Base-by-base conservation (phyloP, 176 grass and related monocot genomes). In the Carex pumila region DNA sequence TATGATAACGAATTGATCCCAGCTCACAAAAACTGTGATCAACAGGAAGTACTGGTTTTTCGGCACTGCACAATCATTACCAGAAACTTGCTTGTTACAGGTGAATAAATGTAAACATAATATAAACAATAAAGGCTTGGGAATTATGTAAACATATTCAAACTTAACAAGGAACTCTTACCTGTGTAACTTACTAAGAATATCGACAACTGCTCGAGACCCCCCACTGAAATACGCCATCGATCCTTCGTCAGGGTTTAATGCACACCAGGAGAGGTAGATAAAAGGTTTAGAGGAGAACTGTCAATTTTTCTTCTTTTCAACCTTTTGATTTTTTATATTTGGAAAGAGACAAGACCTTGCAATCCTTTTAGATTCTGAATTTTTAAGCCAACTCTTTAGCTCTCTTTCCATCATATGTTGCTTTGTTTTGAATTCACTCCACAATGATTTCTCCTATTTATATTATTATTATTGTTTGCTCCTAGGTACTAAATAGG, bases 381-480 rank as follows among this genome's bases (percentile, higher is more conserved):
- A 71, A 61, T 69, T 85, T 61, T 73, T 65, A 93, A 97, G 94
- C 85, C 90, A 97, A 82, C 84, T 36, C 43, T 25, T 72, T 47
- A 65, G 52, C 62, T 65, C 71, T 82, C 65, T 87, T 77, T 71
- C 75, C 65, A 89, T 79, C 67, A 49, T 53, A 65, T 21, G 21
- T 94, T 91, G 85, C 92, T 93, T 98, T 89, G 86, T 93, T 90
- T 91, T 36, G 71, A 93, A 87, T 93, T 85, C 87, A 98, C 95
- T 94, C 92, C 64, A 94, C 89, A 89, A 94, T 98, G 91, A 98
- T 94, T 87, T 90, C 57, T 62, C n/a, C 58, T 50, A 83, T 89
- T 90, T 80, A 30, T 22, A 15, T 74, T 74, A 30, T 66, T 60
- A 18, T 29, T 69, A 5, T 81, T 47, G 56, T 53, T 76, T 25